These are phyloP conservation scores for Fusarium napiforme DNA, from an alignment of 2,329 filamentous ascomycete species.

Conservation along the genomic window DNA sequence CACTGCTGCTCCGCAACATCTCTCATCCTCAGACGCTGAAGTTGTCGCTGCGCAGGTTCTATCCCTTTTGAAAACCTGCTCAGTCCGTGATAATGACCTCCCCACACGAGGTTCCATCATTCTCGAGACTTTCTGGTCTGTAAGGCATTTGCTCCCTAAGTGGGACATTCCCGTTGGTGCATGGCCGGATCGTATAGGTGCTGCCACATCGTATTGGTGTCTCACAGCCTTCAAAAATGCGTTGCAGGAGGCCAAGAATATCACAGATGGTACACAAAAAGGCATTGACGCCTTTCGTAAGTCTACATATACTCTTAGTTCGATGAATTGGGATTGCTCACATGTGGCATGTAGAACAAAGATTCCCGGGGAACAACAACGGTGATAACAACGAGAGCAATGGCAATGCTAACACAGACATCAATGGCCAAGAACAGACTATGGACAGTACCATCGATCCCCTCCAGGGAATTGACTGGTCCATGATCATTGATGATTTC, in stretches of 20 bases:
- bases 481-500: conserved; percentile 62
- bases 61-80: conserved; percentile 54
- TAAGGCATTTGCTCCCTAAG: conserved; percentile 52
- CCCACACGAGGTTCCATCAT: conserved; percentile 58
- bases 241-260: conserved; percentile 53
- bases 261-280: conserved; percentile 46
- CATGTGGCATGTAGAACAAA: conserved; percentile 5
- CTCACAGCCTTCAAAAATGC: conserved; percentile 58
- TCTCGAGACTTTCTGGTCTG: conserved; percentile 61
- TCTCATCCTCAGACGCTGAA: conserved; percentile 46
- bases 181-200: conserved; percentile 59
- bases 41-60: conserved; percentile 48
- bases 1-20: conserved; percentile 51
- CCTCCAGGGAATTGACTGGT: conserved; percentile 61
- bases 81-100: conserved; percentile 61
- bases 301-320: conserved; percentile 1
- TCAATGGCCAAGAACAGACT: conserved; percentile 30
- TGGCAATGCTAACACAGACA: conserved; percentile 9
- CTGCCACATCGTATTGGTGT: conserved; percentile 62
- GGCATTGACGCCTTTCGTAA: conserved; percentile 48
- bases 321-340: background rate
- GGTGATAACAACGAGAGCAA: background rate
- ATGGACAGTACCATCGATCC: conserved; percentile 46
- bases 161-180: conserved; percentile 55
- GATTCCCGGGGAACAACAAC: background rate